Evolutionary conservation across 2,329 filamentous ascomycete species (phyloP).

Genomic region (Penicillium paneum): DNA sequence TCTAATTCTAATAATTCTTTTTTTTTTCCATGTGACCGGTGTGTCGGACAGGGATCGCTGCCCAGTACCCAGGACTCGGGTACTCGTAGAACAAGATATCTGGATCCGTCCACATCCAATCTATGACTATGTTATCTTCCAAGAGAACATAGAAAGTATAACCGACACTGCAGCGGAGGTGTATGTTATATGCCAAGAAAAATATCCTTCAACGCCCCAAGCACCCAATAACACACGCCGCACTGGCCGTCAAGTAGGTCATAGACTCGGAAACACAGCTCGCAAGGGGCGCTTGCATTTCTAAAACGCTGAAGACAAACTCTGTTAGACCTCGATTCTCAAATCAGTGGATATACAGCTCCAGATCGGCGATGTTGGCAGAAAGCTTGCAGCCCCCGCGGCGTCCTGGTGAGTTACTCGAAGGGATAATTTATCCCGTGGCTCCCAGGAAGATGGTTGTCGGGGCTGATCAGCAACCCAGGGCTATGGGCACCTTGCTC

Average conservation of each 20-base stretch:
- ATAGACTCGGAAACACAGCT: background rate
- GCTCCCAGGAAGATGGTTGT: slow-evolving; percentile 4
- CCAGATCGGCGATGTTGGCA: background rate
- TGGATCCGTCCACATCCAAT: background rate
- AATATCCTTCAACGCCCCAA: background rate
- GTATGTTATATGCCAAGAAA: background rate
- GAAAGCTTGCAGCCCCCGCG: background rate
- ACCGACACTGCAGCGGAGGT: background rate
- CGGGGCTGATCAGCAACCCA: slow-evolving; percentile 7
- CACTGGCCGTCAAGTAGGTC: background rate
- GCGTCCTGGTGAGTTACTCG: background rate
- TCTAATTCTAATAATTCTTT: no score
- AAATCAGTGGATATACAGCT: background rate
- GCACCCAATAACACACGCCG: slow-evolving; percentile 4
- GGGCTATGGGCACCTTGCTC: slow-evolving; percentile 3
- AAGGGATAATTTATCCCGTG: background rate
- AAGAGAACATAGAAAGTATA: background rate
- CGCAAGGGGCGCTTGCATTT: slow-evolving; percentile 15
- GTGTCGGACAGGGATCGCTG: background rate
- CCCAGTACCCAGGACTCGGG: background rate
- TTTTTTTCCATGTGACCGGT: background rate
- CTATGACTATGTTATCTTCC: no score
- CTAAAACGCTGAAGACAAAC: slow-evolving; percentile 1
- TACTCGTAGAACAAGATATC: background rate
- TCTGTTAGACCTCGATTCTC: slow-evolving; percentile 6